Conservation (phyloP, 352 stramenopile species). For the Phytophthora pini region DNA sequence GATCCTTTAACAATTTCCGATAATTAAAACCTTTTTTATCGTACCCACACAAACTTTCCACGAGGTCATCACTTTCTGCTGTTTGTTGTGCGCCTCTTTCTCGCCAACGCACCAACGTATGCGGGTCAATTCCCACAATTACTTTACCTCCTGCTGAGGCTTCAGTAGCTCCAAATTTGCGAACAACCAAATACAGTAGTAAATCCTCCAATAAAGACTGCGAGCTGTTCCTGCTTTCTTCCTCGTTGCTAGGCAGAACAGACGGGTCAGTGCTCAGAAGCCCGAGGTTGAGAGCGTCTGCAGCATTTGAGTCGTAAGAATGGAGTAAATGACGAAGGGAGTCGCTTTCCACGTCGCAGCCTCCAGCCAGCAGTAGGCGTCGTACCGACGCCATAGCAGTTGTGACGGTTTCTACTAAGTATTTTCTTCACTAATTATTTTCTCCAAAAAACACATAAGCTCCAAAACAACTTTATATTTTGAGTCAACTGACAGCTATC, state of each 20-base stretch:
- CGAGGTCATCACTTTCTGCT: constrained; percentile 5
- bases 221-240: constrained; percentile 13
- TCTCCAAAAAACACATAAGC: too few species aligned
- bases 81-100: constrained; percentile 1
- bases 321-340: constrained; percentile 15
- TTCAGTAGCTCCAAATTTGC: constrained; percentile 12
- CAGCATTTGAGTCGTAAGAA: constrained; percentile 1
- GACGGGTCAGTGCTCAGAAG: constrained; percentile 19
- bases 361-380: constrained; percentile 19
- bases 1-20: too few species aligned
- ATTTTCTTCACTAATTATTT: too few species aligned
- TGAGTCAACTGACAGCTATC: too few species aligned
- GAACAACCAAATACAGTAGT: constrained; percentile 35
- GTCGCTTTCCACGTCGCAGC: constrained; percentile 13
- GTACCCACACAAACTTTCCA: constrained; percentile 22
- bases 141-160: constrained; percentile 8
- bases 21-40: background rate
- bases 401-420: background rate
- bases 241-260: constrained; percentile 2
- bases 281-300: constrained; percentile 9
- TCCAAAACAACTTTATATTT: too few species aligned
- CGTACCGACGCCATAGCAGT: constrained; percentile 18
- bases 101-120: constrained; percentile 17
- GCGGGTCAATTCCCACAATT: constrained; percentile 14
- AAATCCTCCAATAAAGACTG: constrained; percentile 44